Evolutionary conservation across 768 basidiomycete genomes (phyloP).

Genomic region (Boletus eberwhitei): DNA sequence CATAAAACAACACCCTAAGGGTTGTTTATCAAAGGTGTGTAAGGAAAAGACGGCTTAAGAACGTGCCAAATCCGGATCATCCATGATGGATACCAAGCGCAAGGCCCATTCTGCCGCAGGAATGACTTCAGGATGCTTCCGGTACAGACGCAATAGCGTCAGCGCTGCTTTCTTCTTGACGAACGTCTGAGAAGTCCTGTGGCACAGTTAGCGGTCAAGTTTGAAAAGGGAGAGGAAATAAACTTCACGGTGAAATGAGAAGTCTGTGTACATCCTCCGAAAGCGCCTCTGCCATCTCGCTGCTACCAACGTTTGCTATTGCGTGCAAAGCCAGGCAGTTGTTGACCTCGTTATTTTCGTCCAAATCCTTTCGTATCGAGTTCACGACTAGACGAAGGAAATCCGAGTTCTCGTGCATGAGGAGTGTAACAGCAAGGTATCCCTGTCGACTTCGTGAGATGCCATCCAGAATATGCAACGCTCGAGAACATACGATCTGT

Average conservation of each 20-base stretch:
- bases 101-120: constrained; percentile 95
- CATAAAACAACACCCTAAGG: constrained; percentile 89
- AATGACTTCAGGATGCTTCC: constrained; percentile 94
- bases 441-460: constrained; percentile 52
- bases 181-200: constrained; percentile 88
- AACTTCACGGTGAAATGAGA: constrained; percentile 84
- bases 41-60: background rate
- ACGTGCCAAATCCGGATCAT: constrained; percentile 79
- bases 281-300: constrained; percentile 97
- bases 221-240: background rate
- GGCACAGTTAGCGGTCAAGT: constrained; percentile 13
- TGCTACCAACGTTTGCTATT: constrained; percentile 96
- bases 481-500: constrained; percentile 76
- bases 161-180: constrained; percentile 99
- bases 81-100: constrained; percentile 93
- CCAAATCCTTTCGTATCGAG: constrained; percentile 95
- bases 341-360: constrained; percentile 90
- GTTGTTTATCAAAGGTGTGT: constrained; percentile 2
- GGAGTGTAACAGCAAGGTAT: constrained; percentile 91
- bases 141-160: constrained; percentile 86
- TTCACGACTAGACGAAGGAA: constrained; percentile 96
- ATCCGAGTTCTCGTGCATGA: constrained; percentile 99
- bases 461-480: background rate
- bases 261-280: constrained; percentile 91
- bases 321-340: constrained; percentile 97